Base-by-base conservation (phyloP, 352 stramenopile species). In the Aphanomyces astaci region DNA sequence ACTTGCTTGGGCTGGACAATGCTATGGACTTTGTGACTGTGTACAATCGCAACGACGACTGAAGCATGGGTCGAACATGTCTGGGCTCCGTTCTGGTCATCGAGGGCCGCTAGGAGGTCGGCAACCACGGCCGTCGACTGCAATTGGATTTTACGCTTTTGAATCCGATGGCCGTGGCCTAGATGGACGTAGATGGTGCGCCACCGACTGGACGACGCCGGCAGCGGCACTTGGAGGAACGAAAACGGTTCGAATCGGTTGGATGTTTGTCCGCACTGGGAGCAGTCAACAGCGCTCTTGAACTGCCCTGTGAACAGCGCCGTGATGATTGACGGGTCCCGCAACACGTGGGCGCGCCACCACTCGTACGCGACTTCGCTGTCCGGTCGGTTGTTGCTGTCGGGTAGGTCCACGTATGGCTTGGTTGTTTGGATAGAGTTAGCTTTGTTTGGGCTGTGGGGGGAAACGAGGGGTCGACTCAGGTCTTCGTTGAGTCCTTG, bases 241-340 rank as follows among this genome's bases (percentile, higher is more conserved):
- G 81, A 92, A 65, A 96, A 97, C 2, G 87, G 81, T 31, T 97
- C 91, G 64, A 95, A 97, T 3, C 87, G 79, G 13, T 82, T 75
- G 3, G 79, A 92, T 10, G 73, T 81, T 51, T 96, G 90, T 4
- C 81, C 84, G 76, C 96, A 99, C 0, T 63, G 73, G 28, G 78
- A 75, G 69, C 97, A 99, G 17, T 77, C 89, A 13, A 98, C 72
- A 15, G 92, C 76, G 69, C 87, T 96, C 75, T 98, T 98, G 76
- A 98, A 99, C 76, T 99, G 96, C 0, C 96, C 97, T 15, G 82
- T 94, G 69, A 99, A 99, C 1, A 99, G 78, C 19, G 90, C 88
- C 1, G 97, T 96, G 53, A 99, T 87, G 19, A 98, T 90, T 13
- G 88, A 98, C 28, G 96, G 84, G 67, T 99, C 96, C 48, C 92